Conservation (phyloP, 2,329 filamentous ascomycete species). For the Sphaerulina vaccinii region DNA sequence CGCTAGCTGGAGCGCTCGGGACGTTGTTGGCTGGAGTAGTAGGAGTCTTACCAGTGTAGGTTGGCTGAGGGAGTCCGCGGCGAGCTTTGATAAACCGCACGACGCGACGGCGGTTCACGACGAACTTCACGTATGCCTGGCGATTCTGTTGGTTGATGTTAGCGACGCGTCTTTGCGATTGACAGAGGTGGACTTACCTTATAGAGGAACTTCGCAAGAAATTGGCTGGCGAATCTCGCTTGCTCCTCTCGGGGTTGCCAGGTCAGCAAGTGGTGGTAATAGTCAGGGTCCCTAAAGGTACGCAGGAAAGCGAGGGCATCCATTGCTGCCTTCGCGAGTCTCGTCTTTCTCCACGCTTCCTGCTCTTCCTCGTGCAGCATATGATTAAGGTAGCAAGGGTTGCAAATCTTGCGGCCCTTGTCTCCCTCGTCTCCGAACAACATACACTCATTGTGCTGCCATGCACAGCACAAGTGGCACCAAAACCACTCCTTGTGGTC, state of each 20-base stretch:
- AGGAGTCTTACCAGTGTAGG: too few species aligned
- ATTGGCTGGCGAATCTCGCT: slow-evolving; percentile 14
- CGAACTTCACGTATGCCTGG: slow-evolving; percentile 13
- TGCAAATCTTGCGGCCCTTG: slow-evolving; percentile 24
- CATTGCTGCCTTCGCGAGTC: slow-evolving; percentile 15
- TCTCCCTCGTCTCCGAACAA: slow-evolving; percentile 22
- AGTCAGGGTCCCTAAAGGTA: slow-evolving; percentile 12
- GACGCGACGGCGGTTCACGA: slow-evolving; percentile 11
- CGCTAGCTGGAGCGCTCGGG: not conserved
- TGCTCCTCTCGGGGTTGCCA: too few species aligned
- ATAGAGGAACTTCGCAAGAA: slow-evolving; percentile 16
- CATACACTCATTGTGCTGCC: slow-evolving; percentile 28
- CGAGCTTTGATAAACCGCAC: slow-evolving; percentile 9
- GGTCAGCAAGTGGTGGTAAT: slow-evolving; percentile 7
- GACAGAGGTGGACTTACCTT: slow-evolving; percentile 11
- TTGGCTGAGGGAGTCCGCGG: not conserved
- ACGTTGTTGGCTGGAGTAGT: too few species aligned
- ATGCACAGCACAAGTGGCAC: slow-evolving; percentile 25
- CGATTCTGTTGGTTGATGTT: slow-evolving; percentile 16
- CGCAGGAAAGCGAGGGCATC: slow-evolving; percentile 21
- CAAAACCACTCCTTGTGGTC: slow-evolving; percentile 16
- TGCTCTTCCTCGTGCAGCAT: slow-evolving; percentile 44
- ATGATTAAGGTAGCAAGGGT: slow-evolving; percentile 23
- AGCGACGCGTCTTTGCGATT: slow-evolving; percentile 1
- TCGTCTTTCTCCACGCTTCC: slow-evolving; percentile 45